Evolutionary conservation across 495 filamentous ascomycete genomes (phyloP).

Genomic region (Xylaria venustula): DNA sequence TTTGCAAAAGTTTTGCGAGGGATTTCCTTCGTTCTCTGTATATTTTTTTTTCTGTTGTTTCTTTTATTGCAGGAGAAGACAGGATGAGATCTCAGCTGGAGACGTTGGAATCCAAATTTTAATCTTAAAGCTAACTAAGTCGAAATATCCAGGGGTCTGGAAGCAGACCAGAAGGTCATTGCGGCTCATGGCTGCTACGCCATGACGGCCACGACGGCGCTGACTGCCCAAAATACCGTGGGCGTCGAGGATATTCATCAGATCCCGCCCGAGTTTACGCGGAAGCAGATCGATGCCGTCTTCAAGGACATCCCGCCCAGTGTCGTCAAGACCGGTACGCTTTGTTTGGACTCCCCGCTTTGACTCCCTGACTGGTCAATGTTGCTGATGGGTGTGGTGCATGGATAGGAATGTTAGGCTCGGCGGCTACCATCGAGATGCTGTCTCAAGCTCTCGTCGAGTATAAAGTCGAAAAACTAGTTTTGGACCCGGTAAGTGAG

Average conservation of each 20-base stretch:
- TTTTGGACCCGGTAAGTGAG: constrained; percentile 76
- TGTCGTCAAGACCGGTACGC: constrained; percentile 85
- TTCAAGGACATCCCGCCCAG: constrained; percentile 82
- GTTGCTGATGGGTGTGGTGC: neutral
- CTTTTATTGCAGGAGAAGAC: neutral
- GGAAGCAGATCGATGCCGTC: constrained; percentile 79
- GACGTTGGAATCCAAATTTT: neutral
- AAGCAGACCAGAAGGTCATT: constrained; percentile 94
- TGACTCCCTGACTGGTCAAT: neutral
- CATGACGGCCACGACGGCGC: constrained; percentile 92
- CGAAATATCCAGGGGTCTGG: constrained; percentile 66
- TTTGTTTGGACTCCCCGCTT: neutral
- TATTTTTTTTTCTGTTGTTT: neutral
- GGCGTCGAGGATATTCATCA: constrained; percentile 81
- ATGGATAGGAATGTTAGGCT: constrained; percentile 85
- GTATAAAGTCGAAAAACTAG: constrained; percentile 60
- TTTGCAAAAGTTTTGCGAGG: constrained; percentile 11
- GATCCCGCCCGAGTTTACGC: constrained; percentile 73
- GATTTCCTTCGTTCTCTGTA: no score
- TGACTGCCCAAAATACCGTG: constrained; percentile 91
- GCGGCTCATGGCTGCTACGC: constrained; percentile 90
- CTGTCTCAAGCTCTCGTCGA: constrained; percentile 66
- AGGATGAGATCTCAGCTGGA: no score
- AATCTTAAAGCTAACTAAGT: no score
- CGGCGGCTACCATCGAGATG: constrained; percentile 69